Base-by-base conservation (phyloP, 2,329 filamentous ascomycete genomes). In the Aspergillus floridensis region DNA sequence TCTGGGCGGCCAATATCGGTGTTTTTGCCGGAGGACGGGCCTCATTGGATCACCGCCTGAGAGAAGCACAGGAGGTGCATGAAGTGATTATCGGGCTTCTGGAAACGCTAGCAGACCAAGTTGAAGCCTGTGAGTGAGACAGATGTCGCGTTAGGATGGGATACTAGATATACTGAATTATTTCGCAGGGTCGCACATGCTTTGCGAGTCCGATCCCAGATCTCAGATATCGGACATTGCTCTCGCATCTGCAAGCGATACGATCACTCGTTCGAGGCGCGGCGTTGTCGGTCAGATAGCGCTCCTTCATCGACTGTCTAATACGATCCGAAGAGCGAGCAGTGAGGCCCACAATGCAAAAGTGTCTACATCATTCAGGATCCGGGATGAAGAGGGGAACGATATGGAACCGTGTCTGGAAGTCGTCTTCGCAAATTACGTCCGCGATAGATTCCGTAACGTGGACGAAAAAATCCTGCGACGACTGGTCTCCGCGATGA, bases 291-390 rank as follows among this genome's bases (percentile, higher is more conserved):
- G 26, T 8, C 26, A 29, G 26, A 29, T 29, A 29, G 26, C 26
- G 8, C 51, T 59, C 19, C 21, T 59, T 48, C 53, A 59, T 26
- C 53, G 56, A 16, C 53, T 59, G 19, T 59, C 53, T 8, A 59
- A 59, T 53, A 59, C 26, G 21, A 59, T 59, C 16, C 58, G 58
- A 8, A 59, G 51, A 52, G 58, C 58, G 48, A 59, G 58, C 38
- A 56, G 48, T 2, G 35, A 56, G 24, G 41, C 21, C 7, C 58
- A 59, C 8, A 59, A 59, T 24, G 12, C 35, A 32, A 59, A 38
- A 24, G 58, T 38, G 5, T 52, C 58, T 6, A 38, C 22, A 1
- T n/a, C 47, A 2, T 59, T 59, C 41, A 19, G 12, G 12, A 26
- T 59, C 12, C 22, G 16, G 14, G 48, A 59, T 32, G 47, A 56